phyloP scores from a whole-genome alignment of 148 eudicot species.

The Amaranthus palmeri region DNA sequence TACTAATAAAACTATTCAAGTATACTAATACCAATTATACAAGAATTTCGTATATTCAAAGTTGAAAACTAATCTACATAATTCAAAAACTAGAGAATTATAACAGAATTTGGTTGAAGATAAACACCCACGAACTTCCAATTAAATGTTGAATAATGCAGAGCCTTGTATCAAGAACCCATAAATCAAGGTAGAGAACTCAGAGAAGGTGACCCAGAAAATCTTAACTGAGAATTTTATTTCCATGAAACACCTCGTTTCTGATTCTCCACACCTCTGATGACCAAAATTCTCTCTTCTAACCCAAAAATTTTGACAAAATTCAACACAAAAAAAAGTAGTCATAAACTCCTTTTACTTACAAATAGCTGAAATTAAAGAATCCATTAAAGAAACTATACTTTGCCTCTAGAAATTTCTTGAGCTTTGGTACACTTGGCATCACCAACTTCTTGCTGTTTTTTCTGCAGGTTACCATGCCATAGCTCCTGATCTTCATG shows the following conservation, averaged over 20 bases:
- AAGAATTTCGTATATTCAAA: too few relatives aligned
- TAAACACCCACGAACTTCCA: too few relatives aligned
- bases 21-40: too few relatives aligned
- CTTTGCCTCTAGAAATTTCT: constrained; percentile 54
- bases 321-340: constrained; percentile 33
- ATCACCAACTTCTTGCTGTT: constrained; percentile 42
- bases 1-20: too few relatives aligned
- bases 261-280: not conserved
- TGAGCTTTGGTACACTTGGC: constrained; percentile 51
- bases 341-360: constrained; percentile 41
- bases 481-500: constrained; percentile 58
- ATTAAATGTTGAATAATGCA: too few relatives aligned
- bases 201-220: too few relatives aligned
- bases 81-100: too few relatives aligned
- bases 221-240: not conserved
- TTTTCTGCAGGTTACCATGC: constrained; percentile 40
- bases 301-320: constrained; percentile 32
- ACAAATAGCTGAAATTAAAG: constrained; percentile 40
- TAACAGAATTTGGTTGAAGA: too few relatives aligned
- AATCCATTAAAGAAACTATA: constrained; percentile 16
- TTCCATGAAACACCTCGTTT: not conserved
- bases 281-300: not conserved
- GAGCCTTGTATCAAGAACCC: too few relatives aligned
- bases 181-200: too few relatives aligned
- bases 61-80: too few relatives aligned